Percentiles rank a stretch among this genome's conserved stretches.
Conservation (phyloP, 805 yeast species). For the Ascoidea tarda region DNA sequence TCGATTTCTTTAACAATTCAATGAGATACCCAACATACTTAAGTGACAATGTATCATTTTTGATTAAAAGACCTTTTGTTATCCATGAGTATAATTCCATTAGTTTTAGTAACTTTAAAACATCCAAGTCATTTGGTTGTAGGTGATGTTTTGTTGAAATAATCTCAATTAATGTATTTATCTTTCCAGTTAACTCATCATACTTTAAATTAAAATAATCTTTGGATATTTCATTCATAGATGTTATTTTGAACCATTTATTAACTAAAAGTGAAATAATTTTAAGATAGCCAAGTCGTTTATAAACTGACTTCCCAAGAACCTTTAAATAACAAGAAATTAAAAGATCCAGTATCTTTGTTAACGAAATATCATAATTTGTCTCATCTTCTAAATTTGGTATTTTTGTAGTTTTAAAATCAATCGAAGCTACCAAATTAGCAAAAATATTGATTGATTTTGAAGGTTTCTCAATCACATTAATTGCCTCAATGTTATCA, state of each 20-base stretch:
- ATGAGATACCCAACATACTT: constrained; percentile 21
- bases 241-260: constrained; percentile 26
- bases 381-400: neutral
- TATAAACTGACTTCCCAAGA: constrained; percentile 4
- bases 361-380: neutral
- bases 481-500: constrained; percentile 1
- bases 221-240: neutral
- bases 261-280: constrained; percentile 40
- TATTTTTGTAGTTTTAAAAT: constrained; percentile 12
- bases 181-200: constrained; percentile 3
- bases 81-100: constrained; percentile 59
- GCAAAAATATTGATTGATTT: constrained; percentile 24
- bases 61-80: constrained; percentile 53
- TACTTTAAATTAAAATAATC: neutral
- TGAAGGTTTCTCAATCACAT: constrained; percentile 16
- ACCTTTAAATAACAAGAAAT: too few relatives aligned
- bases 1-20: constrained; percentile 17
- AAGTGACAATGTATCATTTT: constrained; percentile 29
- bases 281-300: constrained; percentile 43
- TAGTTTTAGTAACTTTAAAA: too few relatives aligned
- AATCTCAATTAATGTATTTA: constrained; percentile 1
- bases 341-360: too few relatives aligned
- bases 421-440: constrained; percentile 38
- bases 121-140: neutral
- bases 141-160: neutral